Base-by-base conservation (phyloP, 495 filamentous ascomycete species). In the Xylaria sp. region DNA sequence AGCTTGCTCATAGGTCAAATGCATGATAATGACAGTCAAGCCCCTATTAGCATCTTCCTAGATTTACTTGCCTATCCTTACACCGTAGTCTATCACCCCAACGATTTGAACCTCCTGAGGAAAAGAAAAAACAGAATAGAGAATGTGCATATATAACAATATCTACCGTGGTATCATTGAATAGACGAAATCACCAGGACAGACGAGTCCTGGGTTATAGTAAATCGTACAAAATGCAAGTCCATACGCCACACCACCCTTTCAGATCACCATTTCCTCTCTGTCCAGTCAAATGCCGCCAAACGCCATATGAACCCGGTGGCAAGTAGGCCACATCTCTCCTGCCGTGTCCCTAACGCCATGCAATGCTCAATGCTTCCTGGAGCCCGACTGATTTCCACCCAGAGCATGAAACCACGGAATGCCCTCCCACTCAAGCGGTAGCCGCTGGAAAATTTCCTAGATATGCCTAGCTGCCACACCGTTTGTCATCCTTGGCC, bases 401-500 rank as follows among this genome's bases (percentile, higher is more conserved):
- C 5, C 5, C 0, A 61, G 40, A 8, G 37, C 37, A 35, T 19
- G 12, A 14, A 59, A 19, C 67, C 53, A 44, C 17, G 37, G 40
- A 17, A 57, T 40, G 3, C 40, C 24, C 33, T 52, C 31, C 15
- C 14, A 53, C 17, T 63, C 26, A 7, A 68, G 29, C 17, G 55
- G 67, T 50, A 61, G 55, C 67, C 50, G 67, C 67, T 57, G 44
- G 35, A 52, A 61, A 29, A 62, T 31, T 15, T 65, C 48, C 68
- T 70, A 64, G 31, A 48, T 35, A 29, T 64, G 59, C 37, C 58
- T 40, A 55, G 48, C 37, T 24, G 59, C 19, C 29, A 35, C 33
- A 33, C 68, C 68, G 61, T 70, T 70, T 12, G 61, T 65, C 7
- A 48, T 9, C 29, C 57, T 69, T 41, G 67, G 33, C 48, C 50